Conservation (phyloP, 2,329 filamentous ascomycete species). For the Penicillium sp. region DNA sequence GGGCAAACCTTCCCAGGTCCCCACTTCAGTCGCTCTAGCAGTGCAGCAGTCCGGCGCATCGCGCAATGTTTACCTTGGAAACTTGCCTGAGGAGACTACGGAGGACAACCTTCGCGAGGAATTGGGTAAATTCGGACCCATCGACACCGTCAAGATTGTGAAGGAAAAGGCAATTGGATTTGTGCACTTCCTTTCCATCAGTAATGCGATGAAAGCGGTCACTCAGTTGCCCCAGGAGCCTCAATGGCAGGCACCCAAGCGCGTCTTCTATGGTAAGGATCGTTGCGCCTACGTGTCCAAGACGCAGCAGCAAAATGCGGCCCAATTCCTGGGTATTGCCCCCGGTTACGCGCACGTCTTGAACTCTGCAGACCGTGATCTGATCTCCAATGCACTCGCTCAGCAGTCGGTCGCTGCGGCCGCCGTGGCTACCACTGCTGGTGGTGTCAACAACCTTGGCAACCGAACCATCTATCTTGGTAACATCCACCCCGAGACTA, state of each 20-base stretch:
- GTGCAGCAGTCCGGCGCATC: constrained; percentile 98
- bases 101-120: constrained; percentile 95
- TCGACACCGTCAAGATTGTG: constrained; percentile 97
- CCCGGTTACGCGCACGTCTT: constrained; percentile 95
- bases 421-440: constrained; percentile 92
- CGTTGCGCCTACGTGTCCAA: constrained; percentile 98
- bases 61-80: constrained; percentile 94
- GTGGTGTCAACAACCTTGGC: constrained; percentile 94
- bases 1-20: constrained; percentile 98
- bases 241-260: constrained; percentile 89
- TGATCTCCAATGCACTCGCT: constrained; percentile 93
- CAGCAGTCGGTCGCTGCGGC: constrained; percentile 97
- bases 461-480: constrained; percentile 98
- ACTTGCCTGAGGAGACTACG: constrained; percentile 82
- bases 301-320: constrained; percentile 98
- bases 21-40: constrained; percentile 93
- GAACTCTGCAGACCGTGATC: constrained; percentile 91
- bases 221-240: constrained; percentile 92
- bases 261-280: constrained; percentile 99
- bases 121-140: constrained; percentile 90
- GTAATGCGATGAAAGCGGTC: constrained; percentile 97
- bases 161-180: constrained; percentile 98
- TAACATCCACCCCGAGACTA: constrained; percentile 98
- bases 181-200: constrained; percentile 95
- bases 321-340: constrained; percentile 95